These are phyloP conservation scores for Ocimum tenuiflorum DNA, from an alignment of 257 asterid species.

Conservation along the genomic window DNA sequence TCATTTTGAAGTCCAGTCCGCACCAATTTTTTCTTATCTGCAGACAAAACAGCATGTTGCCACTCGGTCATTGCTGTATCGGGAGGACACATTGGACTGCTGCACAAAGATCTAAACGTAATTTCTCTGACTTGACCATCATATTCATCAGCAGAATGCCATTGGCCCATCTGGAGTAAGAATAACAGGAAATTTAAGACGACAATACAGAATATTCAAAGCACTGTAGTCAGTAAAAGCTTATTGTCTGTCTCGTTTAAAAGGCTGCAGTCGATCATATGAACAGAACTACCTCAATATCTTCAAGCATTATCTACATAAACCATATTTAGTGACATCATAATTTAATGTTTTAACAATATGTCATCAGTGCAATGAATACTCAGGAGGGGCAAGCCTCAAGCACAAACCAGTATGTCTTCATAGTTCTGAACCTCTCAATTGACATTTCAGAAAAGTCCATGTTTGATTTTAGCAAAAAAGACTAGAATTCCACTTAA, in stretches of 20 bases:
- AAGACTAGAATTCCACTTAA: neutral
- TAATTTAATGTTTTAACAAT: neutral
- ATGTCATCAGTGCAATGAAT: neutral
- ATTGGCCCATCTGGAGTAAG: slow-evolving; percentile 72
- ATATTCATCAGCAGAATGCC: slow-evolving; percentile 90
- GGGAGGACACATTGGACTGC: slow-evolving; percentile 99
- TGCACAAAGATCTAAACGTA: slow-evolving; percentile 77
- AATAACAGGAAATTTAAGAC: slow-evolving; percentile 9
- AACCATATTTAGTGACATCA: neutral
- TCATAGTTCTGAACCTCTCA: neutral
- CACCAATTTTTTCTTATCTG: slow-evolving; percentile 67
- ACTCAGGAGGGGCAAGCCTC: neutral
- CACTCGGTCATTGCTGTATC: slow-evolving; percentile 99
- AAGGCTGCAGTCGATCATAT: neutral
- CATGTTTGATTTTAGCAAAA: neutral
- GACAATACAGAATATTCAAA: slow-evolving; percentile 7
- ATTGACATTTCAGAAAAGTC: neutral
- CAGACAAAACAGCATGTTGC: slow-evolving; percentile 70
- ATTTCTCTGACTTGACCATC: slow-evolving; percentile 95
- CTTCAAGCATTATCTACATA: neutral
- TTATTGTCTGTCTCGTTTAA: neutral
- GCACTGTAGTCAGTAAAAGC: neutral
- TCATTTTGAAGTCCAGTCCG: slow-evolving; percentile 14
- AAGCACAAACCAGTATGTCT: neutral
- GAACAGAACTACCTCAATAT: neutral